A percentile compares a stretch with the other conserved stretches of the same genome.
phyloP scores from a whole-genome alignment of 768 basidiomycete species.

The Megacollybia marginata region DNA sequence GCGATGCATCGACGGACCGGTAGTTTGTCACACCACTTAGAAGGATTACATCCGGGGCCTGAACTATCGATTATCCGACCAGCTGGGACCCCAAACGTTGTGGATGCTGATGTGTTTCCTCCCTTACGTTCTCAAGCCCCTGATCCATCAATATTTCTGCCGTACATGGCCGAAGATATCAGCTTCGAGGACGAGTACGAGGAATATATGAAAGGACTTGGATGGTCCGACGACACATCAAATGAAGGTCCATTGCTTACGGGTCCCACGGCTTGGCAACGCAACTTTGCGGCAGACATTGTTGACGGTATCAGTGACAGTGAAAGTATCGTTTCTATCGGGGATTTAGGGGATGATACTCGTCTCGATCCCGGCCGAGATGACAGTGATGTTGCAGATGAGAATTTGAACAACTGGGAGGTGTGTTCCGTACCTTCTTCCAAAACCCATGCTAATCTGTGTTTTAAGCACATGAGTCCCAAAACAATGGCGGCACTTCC shows the following conservation, averaged over 20 bases:
- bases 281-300: constrained; percentile 71
- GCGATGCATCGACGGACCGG: constrained; percentile 69
- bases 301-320: constrained; percentile 89
- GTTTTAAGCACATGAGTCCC: constrained; percentile 85
- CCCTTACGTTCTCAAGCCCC: constrained; percentile 84
- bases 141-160: constrained; percentile 77
- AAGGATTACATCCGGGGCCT: constrained; percentile 68
- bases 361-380: constrained; percentile 57
- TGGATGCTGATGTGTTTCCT: constrained; percentile 92
- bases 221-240: constrained; percentile 56
- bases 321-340: constrained; percentile 88
- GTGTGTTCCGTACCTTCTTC: constrained; percentile 32
- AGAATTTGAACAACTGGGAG: constrained; percentile 96
- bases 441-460: constrained; percentile 1
- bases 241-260: constrained; percentile 31
- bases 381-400: constrained; percentile 58
- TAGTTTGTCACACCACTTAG: constrained; percentile 77
- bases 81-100: constrained; percentile 65
- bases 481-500: constrained; percentile 91
- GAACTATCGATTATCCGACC: constrained; percentile 73
- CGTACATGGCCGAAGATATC: constrained; percentile 89
- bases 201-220: constrained; percentile 87
- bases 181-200: constrained; percentile 97
- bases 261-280: constrained; percentile 61
- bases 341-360: constrained; percentile 77